Percentiles rank a stretch among this genome's conserved stretches.
These are phyloP conservation scores for Blastobotrys chiropterorum DNA, from an alignment of 805 yeast genomes.

Conservation along the genomic window DNA sequence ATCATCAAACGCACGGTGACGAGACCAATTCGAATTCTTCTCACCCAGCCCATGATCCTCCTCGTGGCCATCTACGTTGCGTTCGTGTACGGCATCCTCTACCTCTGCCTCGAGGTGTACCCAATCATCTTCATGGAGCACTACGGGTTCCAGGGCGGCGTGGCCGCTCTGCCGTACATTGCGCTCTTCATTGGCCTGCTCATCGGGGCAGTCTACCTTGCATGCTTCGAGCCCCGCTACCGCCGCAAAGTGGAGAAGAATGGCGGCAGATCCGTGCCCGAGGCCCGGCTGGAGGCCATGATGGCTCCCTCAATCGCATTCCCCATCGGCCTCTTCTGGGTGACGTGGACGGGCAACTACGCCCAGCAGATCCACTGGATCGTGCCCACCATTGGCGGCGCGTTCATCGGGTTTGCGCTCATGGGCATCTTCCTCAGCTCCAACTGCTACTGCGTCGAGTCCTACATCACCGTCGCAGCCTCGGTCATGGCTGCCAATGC, in stretches of 20 bases:
- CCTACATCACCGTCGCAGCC: constrained; percentile 67
- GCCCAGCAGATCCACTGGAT: constrained; percentile 70
- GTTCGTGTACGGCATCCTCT: constrained; percentile 72
- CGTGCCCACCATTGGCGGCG: constrained; percentile 63
- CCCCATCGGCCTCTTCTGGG: constrained; percentile 79
- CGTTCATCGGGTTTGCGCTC: constrained; percentile 63
- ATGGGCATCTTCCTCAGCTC: constrained; percentile 64
- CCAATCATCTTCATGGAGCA: constrained; percentile 64
- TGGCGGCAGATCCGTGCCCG: constrained; percentile 66
- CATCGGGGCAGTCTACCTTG: constrained; percentile 52
- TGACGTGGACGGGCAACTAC: constrained; percentile 83
- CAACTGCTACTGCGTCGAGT: constrained; percentile 66
- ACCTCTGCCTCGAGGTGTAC: constrained; percentile 63
- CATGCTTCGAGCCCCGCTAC: constrained; percentile 49
- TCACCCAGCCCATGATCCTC: constrained; percentile 64
- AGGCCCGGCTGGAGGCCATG: constrained; percentile 74
- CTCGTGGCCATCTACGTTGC: constrained; percentile 64
- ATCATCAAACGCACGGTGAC: constrained; percentile 55
- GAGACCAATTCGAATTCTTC: constrained; percentile 62
- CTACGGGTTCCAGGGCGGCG: constrained; percentile 53
- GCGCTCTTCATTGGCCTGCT: constrained; percentile 65
- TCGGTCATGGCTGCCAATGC: constrained; percentile 76
- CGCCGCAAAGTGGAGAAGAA: constrained; percentile 42
- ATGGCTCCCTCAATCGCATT: constrained; percentile 64
- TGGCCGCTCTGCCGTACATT: constrained; percentile 72